These are phyloP conservation scores for Calcarisporium arbuscula DNA, from an alignment of 2,329 filamentous ascomycete species.

Conservation along the genomic window DNA sequence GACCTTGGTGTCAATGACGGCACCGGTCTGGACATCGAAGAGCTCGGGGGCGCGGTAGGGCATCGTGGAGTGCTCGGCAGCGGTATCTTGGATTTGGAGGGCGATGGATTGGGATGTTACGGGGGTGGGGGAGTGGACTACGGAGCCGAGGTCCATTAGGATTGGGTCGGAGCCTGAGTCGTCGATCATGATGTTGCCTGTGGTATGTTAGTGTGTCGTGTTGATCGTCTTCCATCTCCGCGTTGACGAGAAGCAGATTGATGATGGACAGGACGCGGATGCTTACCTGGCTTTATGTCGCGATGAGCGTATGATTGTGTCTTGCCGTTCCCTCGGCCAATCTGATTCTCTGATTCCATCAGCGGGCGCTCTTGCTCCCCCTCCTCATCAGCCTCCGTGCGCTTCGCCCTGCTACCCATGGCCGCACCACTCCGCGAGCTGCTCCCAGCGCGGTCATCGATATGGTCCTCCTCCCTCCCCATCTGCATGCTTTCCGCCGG, in stretches of 20 bases:
- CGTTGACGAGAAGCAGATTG: too few relatives aligned
- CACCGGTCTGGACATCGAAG: constrained; percentile 94
- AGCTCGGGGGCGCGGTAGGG: constrained; percentile 95
- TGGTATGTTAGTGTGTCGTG: constrained; percentile 1
- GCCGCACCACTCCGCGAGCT: constrained; percentile 16
- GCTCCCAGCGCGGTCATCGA: constrained; percentile 23
- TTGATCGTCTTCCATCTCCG: too few relatives aligned
- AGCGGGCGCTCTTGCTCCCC: constrained; percentile 73
- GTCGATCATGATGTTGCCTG: constrained; percentile 95
- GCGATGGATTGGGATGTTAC: constrained; percentile 88
- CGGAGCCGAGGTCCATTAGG: constrained; percentile 93
- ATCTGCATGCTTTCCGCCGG: constrained; percentile 46
- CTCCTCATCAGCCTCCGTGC: constrained; percentile 60
- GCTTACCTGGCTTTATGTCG: constrained; percentile 90
- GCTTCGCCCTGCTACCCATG: constrained; percentile 30
- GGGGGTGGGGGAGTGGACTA: constrained; percentile 78
- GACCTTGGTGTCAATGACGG: constrained; percentile 88
- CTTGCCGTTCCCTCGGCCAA: constrained; percentile 57
- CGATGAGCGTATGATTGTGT: constrained; percentile 83
- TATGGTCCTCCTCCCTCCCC: constrained; percentile 36
- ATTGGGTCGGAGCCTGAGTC: constrained; percentile 85
- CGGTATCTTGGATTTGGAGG: constrained; percentile 86
- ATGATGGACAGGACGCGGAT: neutral
- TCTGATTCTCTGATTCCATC: constrained; percentile 68
- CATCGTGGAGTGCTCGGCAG: constrained; percentile 97